A percentile compares a stretch with the other conserved stretches of the same genome.
phyloP scores from a whole-genome alignment of 2,329 filamentous ascomycete genomes.

The Gnomoniopsis smithogilvyi region DNA sequence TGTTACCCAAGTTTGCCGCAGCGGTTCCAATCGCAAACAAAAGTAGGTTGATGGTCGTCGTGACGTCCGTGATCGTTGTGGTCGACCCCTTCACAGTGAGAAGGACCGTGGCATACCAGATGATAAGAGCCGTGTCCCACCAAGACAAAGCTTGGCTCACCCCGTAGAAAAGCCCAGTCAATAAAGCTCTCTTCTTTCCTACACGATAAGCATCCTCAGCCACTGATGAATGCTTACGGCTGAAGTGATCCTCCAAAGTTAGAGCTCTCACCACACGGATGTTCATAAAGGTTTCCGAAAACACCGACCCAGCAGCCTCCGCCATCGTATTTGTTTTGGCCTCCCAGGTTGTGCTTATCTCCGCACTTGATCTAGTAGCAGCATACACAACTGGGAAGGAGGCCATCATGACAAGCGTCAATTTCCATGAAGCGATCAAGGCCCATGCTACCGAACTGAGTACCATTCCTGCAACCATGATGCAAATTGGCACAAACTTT shows the following conservation, averaged over 20 bases:
- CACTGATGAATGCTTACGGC: constrained; percentile 55
- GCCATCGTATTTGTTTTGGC: constrained; percentile 60
- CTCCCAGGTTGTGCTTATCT: constrained; percentile 71
- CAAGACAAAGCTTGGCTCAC: constrained; percentile 70
- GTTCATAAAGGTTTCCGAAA: constrained; percentile 74
- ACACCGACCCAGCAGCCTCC: constrained; percentile 56
- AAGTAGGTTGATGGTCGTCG: constrained; percentile 77
- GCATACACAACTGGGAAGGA: constrained; percentile 65
- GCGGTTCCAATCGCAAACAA: constrained; percentile 79
- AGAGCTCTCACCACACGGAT: constrained; percentile 76
- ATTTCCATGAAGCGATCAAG: constrained; percentile 70
- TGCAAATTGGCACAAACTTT: constrained; percentile 68
- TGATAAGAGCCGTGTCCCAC: constrained; percentile 74
- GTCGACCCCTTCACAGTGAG: constrained; percentile 45
- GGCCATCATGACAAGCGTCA: constrained; percentile 73
- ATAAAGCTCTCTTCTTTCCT: constrained; percentile 64
- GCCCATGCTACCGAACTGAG: constrained; percentile 71
- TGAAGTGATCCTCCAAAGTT: constrained; percentile 71
- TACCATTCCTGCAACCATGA: constrained; percentile 67
- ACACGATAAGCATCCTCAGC: constrained; percentile 51
- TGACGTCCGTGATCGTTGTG: constrained; percentile 53
- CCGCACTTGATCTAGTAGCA: constrained; percentile 63
- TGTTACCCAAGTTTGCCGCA: constrained; percentile 64
- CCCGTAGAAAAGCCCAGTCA: constrained; percentile 70
- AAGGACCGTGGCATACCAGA: constrained; percentile 75